Evolutionary conservation across 176 grass and related monocot genomes (phyloP).

Genomic region (Oropetium thomaeum): DNA sequence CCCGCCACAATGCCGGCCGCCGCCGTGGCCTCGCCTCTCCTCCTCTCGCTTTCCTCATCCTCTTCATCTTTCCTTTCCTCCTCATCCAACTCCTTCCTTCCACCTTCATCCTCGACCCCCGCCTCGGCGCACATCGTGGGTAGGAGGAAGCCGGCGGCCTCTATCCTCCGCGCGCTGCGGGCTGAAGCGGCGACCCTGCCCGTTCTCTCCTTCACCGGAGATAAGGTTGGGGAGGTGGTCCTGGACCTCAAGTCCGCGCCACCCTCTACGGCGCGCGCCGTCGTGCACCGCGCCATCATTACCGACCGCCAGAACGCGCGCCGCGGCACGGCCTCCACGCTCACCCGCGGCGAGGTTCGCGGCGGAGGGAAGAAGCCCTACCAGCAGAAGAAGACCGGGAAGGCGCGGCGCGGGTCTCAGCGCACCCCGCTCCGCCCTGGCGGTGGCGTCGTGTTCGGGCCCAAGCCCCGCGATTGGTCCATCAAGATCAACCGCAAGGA

Average conservation of each 20-base stretch:
- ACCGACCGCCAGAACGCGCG: constrained; percentile 93
- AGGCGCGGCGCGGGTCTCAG: constrained; percentile 71
- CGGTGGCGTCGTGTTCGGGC: constrained; percentile 88
- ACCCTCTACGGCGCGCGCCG: constrained; percentile 64
- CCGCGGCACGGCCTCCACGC: constrained; percentile 86
- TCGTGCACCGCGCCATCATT: constrained; percentile 88
- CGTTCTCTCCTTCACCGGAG: constrained; percentile 76
- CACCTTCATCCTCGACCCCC: constrained; percentile 3
- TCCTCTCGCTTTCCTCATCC: constrained; percentile 42
- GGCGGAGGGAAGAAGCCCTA: constrained; percentile 92
- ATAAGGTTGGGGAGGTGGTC: constrained; percentile 66
- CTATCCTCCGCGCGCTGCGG: constrained; percentile 60
- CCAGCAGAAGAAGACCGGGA: constrained; percentile 86
- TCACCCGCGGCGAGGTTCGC: constrained; percentile 81
- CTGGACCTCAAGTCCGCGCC: constrained; percentile 74
- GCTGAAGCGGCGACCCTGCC: constrained; percentile 67
- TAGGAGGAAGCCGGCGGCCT: constrained; percentile 27
- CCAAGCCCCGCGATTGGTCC: constrained; percentile 96
- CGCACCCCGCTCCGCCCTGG: constrained; percentile 93
- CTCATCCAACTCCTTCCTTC: constrained; percentile 27
- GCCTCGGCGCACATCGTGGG: constrained; percentile 4
- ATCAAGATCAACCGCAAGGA: constrained; percentile 99
- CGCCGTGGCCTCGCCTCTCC: constrained; percentile 38
- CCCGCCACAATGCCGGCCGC: constrained; percentile 46
- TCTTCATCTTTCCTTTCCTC: constrained; percentile 39